These are phyloP conservation scores for Trichoderma simmonsii DNA, from an alignment of 2,329 filamentous ascomycete genomes.

Conservation along the genomic window DNA sequence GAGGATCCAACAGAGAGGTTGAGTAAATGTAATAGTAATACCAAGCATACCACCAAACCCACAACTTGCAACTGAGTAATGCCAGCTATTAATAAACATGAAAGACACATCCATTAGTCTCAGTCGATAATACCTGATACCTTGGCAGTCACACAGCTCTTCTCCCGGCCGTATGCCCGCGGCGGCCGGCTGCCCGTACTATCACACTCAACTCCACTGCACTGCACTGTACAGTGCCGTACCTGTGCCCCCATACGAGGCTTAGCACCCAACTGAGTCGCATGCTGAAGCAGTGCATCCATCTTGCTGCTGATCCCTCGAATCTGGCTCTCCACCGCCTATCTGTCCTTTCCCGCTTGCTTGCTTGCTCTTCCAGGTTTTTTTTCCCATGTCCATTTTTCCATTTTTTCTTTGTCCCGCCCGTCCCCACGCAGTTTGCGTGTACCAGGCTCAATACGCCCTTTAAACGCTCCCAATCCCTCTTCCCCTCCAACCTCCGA, in stretches of 20 bases:
- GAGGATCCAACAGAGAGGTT: neutral
- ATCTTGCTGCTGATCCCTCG: slow-evolving; percentile 1
- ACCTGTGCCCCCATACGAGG: neutral
- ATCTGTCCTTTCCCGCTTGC: slow-evolving; percentile 11
- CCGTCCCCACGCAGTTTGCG: neutral
- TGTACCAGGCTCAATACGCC: neutral
- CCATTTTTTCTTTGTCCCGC: neutral
- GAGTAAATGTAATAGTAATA: neutral
- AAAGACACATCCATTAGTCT: neutral
- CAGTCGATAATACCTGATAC: neutral
- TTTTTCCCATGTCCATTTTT: neutral
- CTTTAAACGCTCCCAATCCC: neutral
- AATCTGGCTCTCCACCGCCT: slow-evolving; percentile 4
- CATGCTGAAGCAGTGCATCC: neutral
- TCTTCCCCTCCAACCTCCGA: neutral
- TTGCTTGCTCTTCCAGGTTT: neutral
- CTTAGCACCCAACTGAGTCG: neutral
- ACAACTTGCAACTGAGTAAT: neutral
- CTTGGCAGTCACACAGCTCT: no score
- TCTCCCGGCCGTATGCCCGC: neutral
- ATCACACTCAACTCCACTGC: no score
- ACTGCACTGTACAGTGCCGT: neutral
- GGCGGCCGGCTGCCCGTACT: no score
- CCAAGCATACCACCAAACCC: neutral
- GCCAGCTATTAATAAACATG: neutral